A percentile compares a stretch with the other conserved stretches of the same genome.
Conservation (phyloP, 768 basidiomycete species). For the Mrakia frigida region DNA sequence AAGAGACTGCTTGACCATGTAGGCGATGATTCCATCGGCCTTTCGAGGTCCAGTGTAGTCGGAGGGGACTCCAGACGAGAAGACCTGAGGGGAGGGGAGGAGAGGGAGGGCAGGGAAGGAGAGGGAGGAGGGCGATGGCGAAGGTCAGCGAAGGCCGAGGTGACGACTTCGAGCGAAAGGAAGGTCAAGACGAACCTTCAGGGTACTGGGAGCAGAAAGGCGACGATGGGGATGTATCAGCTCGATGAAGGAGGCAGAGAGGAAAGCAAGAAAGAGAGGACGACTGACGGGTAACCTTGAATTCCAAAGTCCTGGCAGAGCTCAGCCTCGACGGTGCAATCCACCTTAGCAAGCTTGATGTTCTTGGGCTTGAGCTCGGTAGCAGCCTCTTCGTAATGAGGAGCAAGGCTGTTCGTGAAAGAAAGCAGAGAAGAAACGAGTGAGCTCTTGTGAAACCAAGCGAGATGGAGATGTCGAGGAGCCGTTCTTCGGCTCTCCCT, state of each 20-base stretch:
- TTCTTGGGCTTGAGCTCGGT: slow-evolving; percentile 81
- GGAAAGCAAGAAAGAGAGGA: neutral
- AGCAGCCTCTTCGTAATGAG: slow-evolving; percentile 68
- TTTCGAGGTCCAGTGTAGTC: slow-evolving; percentile 88
- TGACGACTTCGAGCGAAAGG: neutral
- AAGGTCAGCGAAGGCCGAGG: neutral
- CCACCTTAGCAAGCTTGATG: slow-evolving; percentile 77
- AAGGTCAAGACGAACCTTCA: slow-evolving; percentile 23
- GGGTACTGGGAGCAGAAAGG: slow-evolving; percentile 10
- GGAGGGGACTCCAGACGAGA: slow-evolving; percentile 69
- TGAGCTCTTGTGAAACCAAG: neutral
- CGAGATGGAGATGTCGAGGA: neutral
- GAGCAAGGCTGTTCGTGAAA: slow-evolving; percentile 59
- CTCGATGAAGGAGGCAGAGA: neutral
- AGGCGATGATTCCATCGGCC: slow-evolving; percentile 90
- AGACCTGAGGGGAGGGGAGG: slow-evolving; percentile 78
- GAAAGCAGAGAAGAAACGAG: neutral
- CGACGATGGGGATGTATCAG: neutral
- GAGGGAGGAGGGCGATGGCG: too few relatives aligned
- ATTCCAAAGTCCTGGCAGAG: slow-evolving; percentile 83
- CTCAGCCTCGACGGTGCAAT: slow-evolving; percentile 72
- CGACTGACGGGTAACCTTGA: slow-evolving; percentile 84
- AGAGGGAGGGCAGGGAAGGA: slow-evolving; percentile 62
- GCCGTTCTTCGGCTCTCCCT: neutral
- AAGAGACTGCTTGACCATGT: slow-evolving; percentile 95